Percentiles rank a stretch among this genome's conserved stretches.
Conservation (phyloP, 768 basidiomycete species). For the Paxillus involutus region DNA sequence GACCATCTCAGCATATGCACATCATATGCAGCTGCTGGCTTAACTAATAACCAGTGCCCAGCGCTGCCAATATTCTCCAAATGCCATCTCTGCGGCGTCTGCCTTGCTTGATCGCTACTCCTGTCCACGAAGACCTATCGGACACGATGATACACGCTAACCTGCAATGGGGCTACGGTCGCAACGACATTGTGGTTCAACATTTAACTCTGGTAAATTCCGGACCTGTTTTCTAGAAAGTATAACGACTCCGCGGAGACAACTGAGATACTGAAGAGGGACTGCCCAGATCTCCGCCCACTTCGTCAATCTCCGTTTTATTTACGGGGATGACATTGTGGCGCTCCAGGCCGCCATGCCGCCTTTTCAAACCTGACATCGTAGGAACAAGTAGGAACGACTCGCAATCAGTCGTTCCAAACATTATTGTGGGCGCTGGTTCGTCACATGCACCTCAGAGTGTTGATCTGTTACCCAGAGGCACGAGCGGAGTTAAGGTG, state of each 20-base stretch:
- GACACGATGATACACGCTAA: background rate
- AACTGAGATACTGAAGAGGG: background rate
- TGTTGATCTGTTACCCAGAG: too few species aligned
- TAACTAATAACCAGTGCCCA: too few species aligned
- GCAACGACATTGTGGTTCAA: background rate
- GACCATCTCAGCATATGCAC: too few species aligned
- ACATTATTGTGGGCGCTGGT: background rate
- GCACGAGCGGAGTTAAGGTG: too few species aligned
- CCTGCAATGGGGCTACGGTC: background rate
- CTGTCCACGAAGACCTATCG: background rate
- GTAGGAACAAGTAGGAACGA: background rate
- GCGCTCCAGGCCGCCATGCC: background rate
- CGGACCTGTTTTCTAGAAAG: background rate
- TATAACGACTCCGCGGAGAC: constrained; percentile 2
- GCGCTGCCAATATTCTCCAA: too few species aligned
- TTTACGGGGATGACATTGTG: background rate
- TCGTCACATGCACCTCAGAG: background rate
- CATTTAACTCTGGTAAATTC: background rate
- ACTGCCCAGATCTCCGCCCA: background rate
- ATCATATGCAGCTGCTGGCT: too few species aligned
- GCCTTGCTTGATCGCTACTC: background rate
- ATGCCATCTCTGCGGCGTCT: too few species aligned
- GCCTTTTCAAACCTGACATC: background rate
- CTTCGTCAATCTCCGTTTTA: background rate
- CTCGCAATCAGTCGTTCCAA: background rate